Conservation (phyloP, 2,329 filamentous ascomycete genomes). For the Thielaviopsis cerberus region DNA sequence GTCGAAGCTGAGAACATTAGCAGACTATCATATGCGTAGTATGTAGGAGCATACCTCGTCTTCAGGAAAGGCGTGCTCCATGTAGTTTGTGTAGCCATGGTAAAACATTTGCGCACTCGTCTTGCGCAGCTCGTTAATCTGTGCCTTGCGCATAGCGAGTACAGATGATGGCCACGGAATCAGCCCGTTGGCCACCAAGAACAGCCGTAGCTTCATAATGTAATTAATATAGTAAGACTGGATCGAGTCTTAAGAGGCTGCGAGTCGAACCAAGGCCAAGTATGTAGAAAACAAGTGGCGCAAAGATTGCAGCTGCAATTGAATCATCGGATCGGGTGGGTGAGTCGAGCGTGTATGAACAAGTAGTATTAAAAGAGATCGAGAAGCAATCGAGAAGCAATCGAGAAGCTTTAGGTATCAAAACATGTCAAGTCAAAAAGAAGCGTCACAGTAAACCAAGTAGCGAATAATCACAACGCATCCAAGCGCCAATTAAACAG, state of each 20-base stretch:
- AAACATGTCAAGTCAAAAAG: too few species aligned
- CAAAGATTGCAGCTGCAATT: constrained; percentile 2
- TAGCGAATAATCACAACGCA: too few species aligned
- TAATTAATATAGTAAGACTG: neutral
- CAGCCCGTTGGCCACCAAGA: neutral
- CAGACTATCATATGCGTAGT: neutral
- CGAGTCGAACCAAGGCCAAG: neutral
- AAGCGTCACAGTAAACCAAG: too few species aligned
- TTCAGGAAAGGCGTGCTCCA: constrained; percentile 82
- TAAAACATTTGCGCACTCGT: constrained; percentile 72
- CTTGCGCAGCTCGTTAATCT: constrained; percentile 35
- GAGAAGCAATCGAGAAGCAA: too few species aligned
- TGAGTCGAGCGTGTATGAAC: neutral
- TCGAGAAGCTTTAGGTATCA: too few species aligned
- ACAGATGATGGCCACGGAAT: constrained; percentile 21
- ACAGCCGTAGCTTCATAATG: neutral
- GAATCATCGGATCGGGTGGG: constrained; percentile 10
- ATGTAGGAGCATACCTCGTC: constrained; percentile 43
- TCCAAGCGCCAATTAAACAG: too few species aligned
- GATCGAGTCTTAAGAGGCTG: neutral
- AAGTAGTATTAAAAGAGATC: too few species aligned
- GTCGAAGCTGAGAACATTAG: constrained; percentile 44
- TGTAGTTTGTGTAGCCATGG: constrained; percentile 91
- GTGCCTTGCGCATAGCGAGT: constrained; percentile 34
- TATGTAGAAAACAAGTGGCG: constrained; percentile 2